These are phyloP conservation scores for Dinochytrium kinnereticum DNA, from an alignment of 371 early-diverging fungal genomes.

Conservation along the genomic window DNA sequence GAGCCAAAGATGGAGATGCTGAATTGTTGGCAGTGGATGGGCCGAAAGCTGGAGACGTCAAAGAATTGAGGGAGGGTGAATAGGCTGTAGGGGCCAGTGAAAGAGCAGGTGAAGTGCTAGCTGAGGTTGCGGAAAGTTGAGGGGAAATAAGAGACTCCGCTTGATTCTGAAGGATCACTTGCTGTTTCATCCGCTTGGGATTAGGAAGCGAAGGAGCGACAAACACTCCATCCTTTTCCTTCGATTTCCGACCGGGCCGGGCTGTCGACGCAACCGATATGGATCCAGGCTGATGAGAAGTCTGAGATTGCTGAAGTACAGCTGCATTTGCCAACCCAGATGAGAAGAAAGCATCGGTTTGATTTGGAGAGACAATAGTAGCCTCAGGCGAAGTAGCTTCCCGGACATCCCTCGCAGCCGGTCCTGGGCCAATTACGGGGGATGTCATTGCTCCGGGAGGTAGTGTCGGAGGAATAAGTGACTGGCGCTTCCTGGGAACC, in stretches of 20 bases:
- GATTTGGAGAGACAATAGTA: background rate
- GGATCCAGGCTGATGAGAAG: too few relatives aligned
- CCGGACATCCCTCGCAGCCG: background rate
- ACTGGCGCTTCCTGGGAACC: slow-evolving; percentile 20
- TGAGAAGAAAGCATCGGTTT: background rate
- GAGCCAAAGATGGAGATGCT: slow-evolving; percentile 52
- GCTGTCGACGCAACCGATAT: background rate
- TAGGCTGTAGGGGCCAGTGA: slow-evolving; percentile 14
- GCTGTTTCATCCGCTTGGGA: slow-evolving; percentile 1
- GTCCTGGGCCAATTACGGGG: background rate
- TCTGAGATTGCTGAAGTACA: background rate
- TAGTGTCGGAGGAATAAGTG: background rate
- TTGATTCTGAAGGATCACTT: background rate
- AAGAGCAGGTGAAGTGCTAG: slow-evolving; percentile 19
- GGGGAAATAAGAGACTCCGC: background rate
- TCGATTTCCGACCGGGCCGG: background rate
- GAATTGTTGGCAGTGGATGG: background rate
- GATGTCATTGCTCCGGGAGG: slow-evolving; percentile 11
- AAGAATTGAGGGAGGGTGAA: slow-evolving; percentile 5
- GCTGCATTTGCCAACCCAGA: slow-evolving; percentile 13
- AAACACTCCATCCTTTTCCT: slow-evolving; percentile 4
- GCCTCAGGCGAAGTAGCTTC: slow-evolving; percentile 8
- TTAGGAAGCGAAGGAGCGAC: slow-evolving; percentile 1
- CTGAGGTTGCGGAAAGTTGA: slow-evolving; percentile 1
- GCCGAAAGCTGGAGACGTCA: background rate